Evolutionary conservation across 129 eudicot genomes (phyloP), one percentile per base, ranked within the genome.

Genomic region (Chrysanthemum seticuspe): DNA sequence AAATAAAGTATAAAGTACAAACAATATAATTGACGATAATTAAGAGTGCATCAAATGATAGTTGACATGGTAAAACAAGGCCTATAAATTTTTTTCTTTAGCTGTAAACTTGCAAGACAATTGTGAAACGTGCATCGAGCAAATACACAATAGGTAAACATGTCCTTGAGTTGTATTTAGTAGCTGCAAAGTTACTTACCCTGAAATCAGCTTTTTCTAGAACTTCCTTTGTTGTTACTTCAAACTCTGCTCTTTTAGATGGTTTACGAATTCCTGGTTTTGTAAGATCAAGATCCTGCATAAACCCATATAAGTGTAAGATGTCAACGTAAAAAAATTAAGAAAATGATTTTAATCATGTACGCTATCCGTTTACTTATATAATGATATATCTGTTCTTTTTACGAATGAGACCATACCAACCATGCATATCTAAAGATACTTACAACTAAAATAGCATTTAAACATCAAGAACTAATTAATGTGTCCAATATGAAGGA

Each of bases 131-230:
- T 34, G 45, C 45, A 5, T 40, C 1, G 9, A 40, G 45, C 45
- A 5, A 40, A 5, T 40, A 5, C 45, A 7, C 45, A 40, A 40
- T 40, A 18, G 34, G 63, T 58, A 9, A 13, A 9, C 9, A 13
- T 58, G 31, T 58, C 63, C 62, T 58, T 13, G 5, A 58, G 16
- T 27, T 27, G 40, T 13, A 29, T 10, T 18, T 40, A 54, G 5
- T 10, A 18, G 55, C 10, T 44, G 51, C n/a, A 53, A 15, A 74
- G 18, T 56, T 56, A 59, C 84, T 74, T 64, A 94, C 98, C 96
- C 98, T 86, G 85, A 94, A 94, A 90, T 94, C 97, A 67, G 97
- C 96, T 83, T 84, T 86, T 53, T 58, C 65, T 14, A 94, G 69
- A 74, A 84, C 96, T 84, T 94, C 97, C 72, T 79, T 74, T 16